Evolutionary conservation across 257 asterid species (phyloP).

Genomic region (Henckelia pumila): DNA sequence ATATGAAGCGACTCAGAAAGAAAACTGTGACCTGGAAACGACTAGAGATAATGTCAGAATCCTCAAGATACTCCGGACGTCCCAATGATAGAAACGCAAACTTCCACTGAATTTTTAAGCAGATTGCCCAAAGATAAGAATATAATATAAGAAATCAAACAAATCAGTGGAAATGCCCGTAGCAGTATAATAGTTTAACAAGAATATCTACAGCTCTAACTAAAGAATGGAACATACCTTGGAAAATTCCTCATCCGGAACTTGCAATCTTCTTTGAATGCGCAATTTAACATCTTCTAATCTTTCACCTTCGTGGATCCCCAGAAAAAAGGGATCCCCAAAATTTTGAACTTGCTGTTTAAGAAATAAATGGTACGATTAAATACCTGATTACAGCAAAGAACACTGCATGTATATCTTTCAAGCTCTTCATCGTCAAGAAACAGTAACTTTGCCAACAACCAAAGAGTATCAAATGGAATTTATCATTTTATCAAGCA

Average conservation of each 20-base stretch:
- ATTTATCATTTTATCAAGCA: conserved; percentile 6
- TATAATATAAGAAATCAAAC: neutral
- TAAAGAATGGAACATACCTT: conserved; percentile 36
- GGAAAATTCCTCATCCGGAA: conserved; percentile 53
- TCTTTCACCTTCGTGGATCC: conserved; percentile 58
- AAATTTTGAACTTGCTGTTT: conserved; percentile 58
- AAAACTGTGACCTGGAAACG: conserved; percentile 61
- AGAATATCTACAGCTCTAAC: conserved; percentile 9
- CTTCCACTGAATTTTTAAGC: conserved; percentile 55
- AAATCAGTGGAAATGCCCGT: neutral
- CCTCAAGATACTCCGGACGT: conserved; percentile 76
- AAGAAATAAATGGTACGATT: neutral
- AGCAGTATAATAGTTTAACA: conserved; percentile 10
- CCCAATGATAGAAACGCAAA: conserved; percentile 67
- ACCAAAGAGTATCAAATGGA: neutral
- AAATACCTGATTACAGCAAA: neutral
- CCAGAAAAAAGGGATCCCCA: conserved; percentile 58
- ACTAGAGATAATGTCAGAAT: conserved; percentile 55
- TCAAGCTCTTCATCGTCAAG: neutral
- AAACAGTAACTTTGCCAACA: neutral
- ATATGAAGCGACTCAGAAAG: conserved; percentile 11
- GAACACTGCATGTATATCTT: neutral
- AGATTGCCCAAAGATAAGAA: conserved; percentile 5
- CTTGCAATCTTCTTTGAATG: conserved; percentile 53
- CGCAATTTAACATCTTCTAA: conserved; percentile 50